Evolutionary conservation across 2,329 filamentous ascomycete genomes (phyloP).

Genomic region (Phialemoniopsis sp.): DNA sequence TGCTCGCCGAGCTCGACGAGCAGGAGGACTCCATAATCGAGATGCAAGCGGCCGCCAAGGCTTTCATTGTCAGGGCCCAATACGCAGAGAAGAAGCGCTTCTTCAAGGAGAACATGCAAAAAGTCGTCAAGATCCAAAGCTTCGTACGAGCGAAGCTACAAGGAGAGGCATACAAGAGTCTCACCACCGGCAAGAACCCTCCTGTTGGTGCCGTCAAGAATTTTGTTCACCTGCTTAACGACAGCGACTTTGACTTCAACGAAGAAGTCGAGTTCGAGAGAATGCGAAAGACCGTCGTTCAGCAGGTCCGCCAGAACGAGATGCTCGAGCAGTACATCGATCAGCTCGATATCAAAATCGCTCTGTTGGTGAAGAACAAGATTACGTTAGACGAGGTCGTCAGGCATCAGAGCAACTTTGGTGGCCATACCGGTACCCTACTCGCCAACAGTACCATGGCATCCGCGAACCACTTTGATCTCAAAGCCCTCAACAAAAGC

Average conservation of each 20-base stretch:
- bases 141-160: slow-evolving; percentile 93
- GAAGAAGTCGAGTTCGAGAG: slow-evolving; percentile 97
- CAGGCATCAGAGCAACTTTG: slow-evolving; percentile 93
- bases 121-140: slow-evolving; percentile 97
- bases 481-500: slow-evolving; percentile 96
- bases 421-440: slow-evolving; percentile 79
- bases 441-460: slow-evolving; percentile 85
- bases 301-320: slow-evolving; percentile 96
- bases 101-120: slow-evolving; percentile 97
- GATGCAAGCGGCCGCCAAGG: slow-evolving; percentile 71
- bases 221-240: slow-evolving; percentile 95
- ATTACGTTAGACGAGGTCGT: slow-evolving; percentile 98
- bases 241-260: slow-evolving; percentile 98
- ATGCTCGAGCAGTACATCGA: slow-evolving; percentile 97
- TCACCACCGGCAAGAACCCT: slow-evolving; percentile 94
- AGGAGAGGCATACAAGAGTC: slow-evolving; percentile 94
- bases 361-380: slow-evolving; percentile 97
- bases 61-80: slow-evolving; percentile 65
- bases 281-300: slow-evolving; percentile 90
- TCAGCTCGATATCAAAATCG: slow-evolving; percentile 98
- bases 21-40: slow-evolving; percentile 75
- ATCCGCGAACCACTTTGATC: slow-evolving; percentile 87
- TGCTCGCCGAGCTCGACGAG: slow-evolving; percentile 74
- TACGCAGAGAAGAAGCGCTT: slow-evolving; percentile 85
- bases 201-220: slow-evolving; percentile 96